Conservation (phyloP, 2,329 filamentous ascomycete species). For the Monilinia fructigena region DNA sequence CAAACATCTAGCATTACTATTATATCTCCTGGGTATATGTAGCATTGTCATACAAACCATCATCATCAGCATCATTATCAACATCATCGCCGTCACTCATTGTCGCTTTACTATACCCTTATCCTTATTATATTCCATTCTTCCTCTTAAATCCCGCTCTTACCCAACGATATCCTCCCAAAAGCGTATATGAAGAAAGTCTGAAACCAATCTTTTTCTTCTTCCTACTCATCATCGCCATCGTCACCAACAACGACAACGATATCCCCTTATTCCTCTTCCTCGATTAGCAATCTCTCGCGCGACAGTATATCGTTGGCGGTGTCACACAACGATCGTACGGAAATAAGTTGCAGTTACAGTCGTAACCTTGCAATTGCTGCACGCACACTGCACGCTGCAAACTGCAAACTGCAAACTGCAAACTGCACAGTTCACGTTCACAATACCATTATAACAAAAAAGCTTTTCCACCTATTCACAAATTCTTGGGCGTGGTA, state of each 20-base stretch:
- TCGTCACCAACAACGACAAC: too few relatives aligned
- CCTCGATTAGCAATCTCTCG: neutral
- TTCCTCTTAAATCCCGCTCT: too few relatives aligned
- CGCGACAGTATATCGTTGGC: slow-evolving; percentile 16
- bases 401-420: neutral
- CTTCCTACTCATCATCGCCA: neutral
- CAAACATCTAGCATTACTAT: slow-evolving; percentile 9
- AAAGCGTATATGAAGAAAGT: neutral
- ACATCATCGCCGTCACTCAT: neutral
- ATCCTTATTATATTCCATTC: too few relatives aligned
- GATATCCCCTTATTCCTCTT: neutral
- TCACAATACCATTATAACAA: neutral
- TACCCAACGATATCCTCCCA: too few relatives aligned
- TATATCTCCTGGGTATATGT: neutral
- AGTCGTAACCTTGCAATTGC: slow-evolving; percentile 11
- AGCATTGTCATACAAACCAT: neutral
- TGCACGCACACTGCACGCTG: neutral
- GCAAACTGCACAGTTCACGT: neutral
- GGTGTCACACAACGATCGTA: slow-evolving; percentile 15
- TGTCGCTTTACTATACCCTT: too few relatives aligned
- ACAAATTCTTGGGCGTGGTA: neutral
- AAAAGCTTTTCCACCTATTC: neutral
- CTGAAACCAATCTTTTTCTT: neutral
- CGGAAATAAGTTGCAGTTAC: slow-evolving; percentile 11
- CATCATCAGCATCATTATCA: neutral